phyloP scores from a whole-genome alignment of 306 rosid species.

The Quercus rubra region DNA sequence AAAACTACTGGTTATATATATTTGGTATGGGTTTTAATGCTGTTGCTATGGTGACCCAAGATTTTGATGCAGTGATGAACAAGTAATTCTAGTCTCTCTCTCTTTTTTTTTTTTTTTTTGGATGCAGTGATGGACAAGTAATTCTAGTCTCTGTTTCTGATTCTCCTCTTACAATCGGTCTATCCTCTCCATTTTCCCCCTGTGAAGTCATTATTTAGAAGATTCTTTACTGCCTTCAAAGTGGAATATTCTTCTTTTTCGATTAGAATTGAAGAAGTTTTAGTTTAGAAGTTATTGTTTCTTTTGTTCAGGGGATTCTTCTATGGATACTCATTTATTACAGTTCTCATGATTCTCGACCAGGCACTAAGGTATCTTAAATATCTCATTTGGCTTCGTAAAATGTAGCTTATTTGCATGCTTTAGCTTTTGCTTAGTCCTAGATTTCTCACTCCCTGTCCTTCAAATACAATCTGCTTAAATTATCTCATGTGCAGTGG shows the following conservation, averaged over 20 bases:
- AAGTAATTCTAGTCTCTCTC: conserved; percentile 44
- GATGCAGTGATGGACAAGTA: too few species aligned
- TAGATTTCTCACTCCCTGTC: conserved; percentile 15
- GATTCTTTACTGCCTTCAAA: conserved; percentile 5
- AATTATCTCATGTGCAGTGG: conserved; percentile 58
- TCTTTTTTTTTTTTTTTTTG: too few species aligned
- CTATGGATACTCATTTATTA: conserved; percentile 82
- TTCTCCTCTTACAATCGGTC: not conserved
- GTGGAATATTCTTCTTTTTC: conserved; percentile 1
- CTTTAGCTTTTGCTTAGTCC: conserved; percentile 3
- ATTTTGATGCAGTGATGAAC: conserved; percentile 83
- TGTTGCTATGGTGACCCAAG: conserved; percentile 85
- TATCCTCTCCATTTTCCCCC: too few species aligned
- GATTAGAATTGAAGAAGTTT: not conserved
- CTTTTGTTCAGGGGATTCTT: conserved; percentile 77
- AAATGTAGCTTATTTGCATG: conserved; percentile 8
- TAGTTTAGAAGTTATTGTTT: conserved; percentile 15
- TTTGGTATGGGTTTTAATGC: conserved; percentile 94
- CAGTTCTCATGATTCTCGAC: conserved; percentile 85
- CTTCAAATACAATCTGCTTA: conserved; percentile 2
- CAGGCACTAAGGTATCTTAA: conserved; percentile 80
- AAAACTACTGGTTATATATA: conserved; percentile 89
- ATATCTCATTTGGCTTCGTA: conserved; percentile 9
- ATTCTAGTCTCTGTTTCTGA: conserved; percentile 15
- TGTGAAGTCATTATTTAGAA: too few species aligned